Percentiles rank a stretch among this genome's conserved stretches.
Evolutionary conservation across 1,139 yeast species (phyloP).

Genomic region (Schwanniomyces etchellsii): DNA sequence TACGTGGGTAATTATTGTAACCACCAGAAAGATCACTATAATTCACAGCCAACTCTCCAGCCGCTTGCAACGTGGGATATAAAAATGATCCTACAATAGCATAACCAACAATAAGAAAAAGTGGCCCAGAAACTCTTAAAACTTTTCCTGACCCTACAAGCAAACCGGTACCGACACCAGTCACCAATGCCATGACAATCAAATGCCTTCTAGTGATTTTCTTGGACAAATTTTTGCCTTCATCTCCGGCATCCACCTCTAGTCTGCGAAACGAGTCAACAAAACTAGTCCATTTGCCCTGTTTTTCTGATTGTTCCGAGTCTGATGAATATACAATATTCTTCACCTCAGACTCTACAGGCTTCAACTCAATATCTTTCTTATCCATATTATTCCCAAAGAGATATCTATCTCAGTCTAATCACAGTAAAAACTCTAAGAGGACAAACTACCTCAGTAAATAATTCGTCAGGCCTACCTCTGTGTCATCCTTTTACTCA

Average conservation of each 20-base stretch:
- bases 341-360: constrained; percentile 16
- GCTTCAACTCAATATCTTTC: constrained; percentile 10
- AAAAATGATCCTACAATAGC: constrained; percentile 35
- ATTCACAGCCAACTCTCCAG: constrained; percentile 39
- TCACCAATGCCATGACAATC: constrained; percentile 30
- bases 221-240: constrained; percentile 26
- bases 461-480: too few species aligned
- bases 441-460: too few species aligned
- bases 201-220: constrained; percentile 29
- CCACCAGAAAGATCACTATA: constrained; percentile 36
- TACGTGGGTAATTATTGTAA: constrained; percentile 33
- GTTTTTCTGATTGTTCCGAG: constrained; percentile 8
- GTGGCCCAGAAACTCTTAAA: constrained; percentile 31
- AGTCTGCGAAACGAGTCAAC: constrained; percentile 27
- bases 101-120: constrained; percentile 29
- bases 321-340: too few species aligned
- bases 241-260: constrained; percentile 13
- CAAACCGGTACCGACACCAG: constrained; percentile 40
- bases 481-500: too few species aligned
- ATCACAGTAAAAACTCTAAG: too few species aligned
- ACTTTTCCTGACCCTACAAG: constrained; percentile 33
- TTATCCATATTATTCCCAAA: too few species aligned
- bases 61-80: constrained; percentile 37
- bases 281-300: constrained; percentile 18
- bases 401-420: too few species aligned